Percentiles rank a stretch among this genome's conserved stretches.
These are phyloP conservation scores for Boletus pseudopeckii DNA, from an alignment of 768 basidiomycete species.

Conservation along the genomic window DNA sequence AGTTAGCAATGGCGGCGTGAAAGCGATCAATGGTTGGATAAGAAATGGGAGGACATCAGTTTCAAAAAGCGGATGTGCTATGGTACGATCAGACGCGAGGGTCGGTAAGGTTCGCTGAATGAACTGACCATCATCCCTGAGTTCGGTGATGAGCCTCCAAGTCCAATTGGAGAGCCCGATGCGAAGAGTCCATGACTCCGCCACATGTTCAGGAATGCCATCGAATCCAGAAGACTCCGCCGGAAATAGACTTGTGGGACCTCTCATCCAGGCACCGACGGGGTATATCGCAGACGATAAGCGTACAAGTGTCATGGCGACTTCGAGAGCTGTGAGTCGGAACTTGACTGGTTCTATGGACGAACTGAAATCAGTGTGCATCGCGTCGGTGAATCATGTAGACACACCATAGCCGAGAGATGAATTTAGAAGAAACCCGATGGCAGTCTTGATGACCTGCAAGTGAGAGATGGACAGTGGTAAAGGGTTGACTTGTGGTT, in stretches of 20 bases:
- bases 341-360: constrained; percentile 65
- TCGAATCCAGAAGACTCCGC: constrained; percentile 16
- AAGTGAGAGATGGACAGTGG: constrained; percentile 60
- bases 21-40: constrained; percentile 53
- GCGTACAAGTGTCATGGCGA: constrained; percentile 64
- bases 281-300: constrained; percentile 69
- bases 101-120: neutral
- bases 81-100: constrained; percentile 2
- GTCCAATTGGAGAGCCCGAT: constrained; percentile 68
- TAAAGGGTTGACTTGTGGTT: constrained; percentile 39
- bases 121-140: constrained; percentile 65
- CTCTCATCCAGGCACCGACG: constrained; percentile 60
- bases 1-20: constrained; percentile 51
- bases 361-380: neutral
- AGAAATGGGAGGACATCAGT: constrained; percentile 63
- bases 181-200: constrained; percentile 66
- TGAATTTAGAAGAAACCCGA: constrained; percentile 77
- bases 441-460: constrained; percentile 69
- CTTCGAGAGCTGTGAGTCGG: constrained; percentile 65
- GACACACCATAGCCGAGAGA: constrained; percentile 70
- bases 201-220: constrained; percentile 26
- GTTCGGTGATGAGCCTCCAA: constrained; percentile 71
- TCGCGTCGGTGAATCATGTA: neutral
- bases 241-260: constrained; percentile 20
- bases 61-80: constrained; percentile 58